These are phyloP conservation scores for Euclidium syriacum DNA, from an alignment of 345 rosid species.

Conservation along the genomic window DNA sequence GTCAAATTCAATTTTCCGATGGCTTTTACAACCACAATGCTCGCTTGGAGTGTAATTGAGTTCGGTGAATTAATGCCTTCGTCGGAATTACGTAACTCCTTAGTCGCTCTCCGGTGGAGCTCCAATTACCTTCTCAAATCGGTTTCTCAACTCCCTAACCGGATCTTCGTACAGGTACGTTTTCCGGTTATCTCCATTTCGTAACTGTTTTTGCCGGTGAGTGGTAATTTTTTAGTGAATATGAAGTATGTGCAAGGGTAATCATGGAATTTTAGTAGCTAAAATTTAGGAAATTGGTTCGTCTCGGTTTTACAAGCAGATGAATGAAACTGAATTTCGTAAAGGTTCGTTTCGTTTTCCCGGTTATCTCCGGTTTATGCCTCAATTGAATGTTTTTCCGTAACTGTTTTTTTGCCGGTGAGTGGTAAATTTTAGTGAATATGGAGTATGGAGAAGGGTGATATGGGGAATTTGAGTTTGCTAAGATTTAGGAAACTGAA, in stretches of 20 bases:
- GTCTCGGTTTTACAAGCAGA: too few relatives aligned
- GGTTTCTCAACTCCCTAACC: conserved; percentile 74
- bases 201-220: not conserved
- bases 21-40: conserved; percentile 92
- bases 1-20: conserved; percentile 88
- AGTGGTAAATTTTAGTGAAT: conserved; percentile 15
- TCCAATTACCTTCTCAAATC: conserved; percentile 77
- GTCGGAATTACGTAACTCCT: conserved; percentile 48
- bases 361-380: not conserved
- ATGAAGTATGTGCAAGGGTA: too few relatives aligned
- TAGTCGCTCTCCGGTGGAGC: conserved; percentile 78
- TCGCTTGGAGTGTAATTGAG: conserved; percentile 86
- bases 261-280: too few relatives aligned
- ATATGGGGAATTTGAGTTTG: not conserved
- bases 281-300: too few relatives aligned
- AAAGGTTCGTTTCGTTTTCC: too few relatives aligned
- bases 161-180: conserved; percentile 85
- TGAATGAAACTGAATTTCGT: too few relatives aligned
- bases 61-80: conserved; percentile 82
- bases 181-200: not conserved
- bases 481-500: conserved; percentile 19
- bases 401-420: conserved; percentile 22
- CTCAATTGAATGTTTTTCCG: not conserved
- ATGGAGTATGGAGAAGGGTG: conserved; percentile 1
- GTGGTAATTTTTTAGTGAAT: too few relatives aligned